Base-by-base conservation (phyloP, 306 rosid genomes). In the Cercis canadensis region DNA sequence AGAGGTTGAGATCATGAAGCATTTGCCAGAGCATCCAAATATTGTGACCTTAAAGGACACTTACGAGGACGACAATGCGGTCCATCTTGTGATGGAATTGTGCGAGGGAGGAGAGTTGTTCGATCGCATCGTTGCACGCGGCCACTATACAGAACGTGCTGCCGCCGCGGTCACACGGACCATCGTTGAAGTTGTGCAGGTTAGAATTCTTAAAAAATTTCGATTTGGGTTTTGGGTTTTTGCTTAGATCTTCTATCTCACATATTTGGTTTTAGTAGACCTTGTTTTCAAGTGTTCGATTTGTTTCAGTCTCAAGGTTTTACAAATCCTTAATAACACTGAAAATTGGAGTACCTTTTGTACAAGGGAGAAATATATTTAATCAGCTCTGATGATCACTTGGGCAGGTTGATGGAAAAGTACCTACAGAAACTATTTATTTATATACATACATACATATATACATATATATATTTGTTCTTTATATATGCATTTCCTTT, bases 111-210 rank as follows among this genome's bases (percentile, higher is more conserved):
- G 99, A 0, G 99, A 95, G 47, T 74, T 95, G 65, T 95, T 95
- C 24, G 99, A 95, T 69, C 85, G 99, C 70, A 95, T 95, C 66
- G 99, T 95, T 0, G 87, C 97, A 0, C 75, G 99, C 4, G 99
- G 99, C 0, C 99, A 95, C 58, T 95, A 95, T 80, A 91, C 96
- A 0, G 99, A 95, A 77, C 89, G 99, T 6, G 97, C 99, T 0
- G 99, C 99, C 8, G 99, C 99, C 0, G 87, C 73, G 0, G 96
- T 95, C 12, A 91, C 92, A 1, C 81, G 79, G 73, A 95, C 99
- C 8, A 89, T 95, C 6, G 99, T 95, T 2, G 96, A 95, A 89
- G 97, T 95, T 56, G 99, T 95, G 61, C 97, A 86, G 99, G 99
- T 95, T n/a, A 76, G 51, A 13, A 19, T 29, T 56, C 50, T 51